Base-by-base conservation (phyloP, 192 early-diverging fungal species). In the Entophlyctis helioformis region DNA sequence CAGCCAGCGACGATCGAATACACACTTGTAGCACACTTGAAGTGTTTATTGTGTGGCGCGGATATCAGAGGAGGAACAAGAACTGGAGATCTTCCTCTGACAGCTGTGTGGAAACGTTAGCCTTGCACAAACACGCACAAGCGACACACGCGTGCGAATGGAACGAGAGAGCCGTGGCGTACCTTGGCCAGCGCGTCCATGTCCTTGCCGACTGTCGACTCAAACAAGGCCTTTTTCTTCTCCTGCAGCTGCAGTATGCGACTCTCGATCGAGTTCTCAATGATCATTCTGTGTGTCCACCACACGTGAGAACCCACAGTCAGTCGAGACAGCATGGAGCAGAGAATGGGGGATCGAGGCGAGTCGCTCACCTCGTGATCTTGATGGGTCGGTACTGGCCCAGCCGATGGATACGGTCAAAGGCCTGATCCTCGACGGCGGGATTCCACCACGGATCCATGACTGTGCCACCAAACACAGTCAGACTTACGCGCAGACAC, bases 401-500 rank as follows among this genome's bases (percentile, higher is more conserved):
- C 53, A 96, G 72, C 5, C 89, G 74, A 57, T 92, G 91, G 51
- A 96, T 91, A 20, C 91, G 87, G 48, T 92, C 91, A 81, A 91
- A 87, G 9, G 91, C 91, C 61, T 95, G 87, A 29, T 73, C 71
- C 40, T 64, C 67, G 23, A 74, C 71, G 15, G 73, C 73, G 5
- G 78, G 80, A 34, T 83, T 81, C 80, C 84, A 86, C 73, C 72
- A 77, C 7, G 79, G 77, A 60, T 85, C 78, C 66, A 74, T 67
- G 60, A 79, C 78, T 9, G 66, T 66, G 48, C 69, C 63, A 49
- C 11, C 20, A 40, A 56, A 50, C 42, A 16, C 36, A 34, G 20
- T 21, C 18, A 36, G 21, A 51, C 8, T 24, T 19, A 8, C 1
- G 28, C 41, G 41, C 15, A 36, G 3, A 50, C 11, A 16, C 21